Percentiles rank a stretch among this genome's conserved stretches.
phyloP scores from a whole-genome alignment of 1,284 basidiomycete genomes.

The Exobasidium rhododendri region DNA sequence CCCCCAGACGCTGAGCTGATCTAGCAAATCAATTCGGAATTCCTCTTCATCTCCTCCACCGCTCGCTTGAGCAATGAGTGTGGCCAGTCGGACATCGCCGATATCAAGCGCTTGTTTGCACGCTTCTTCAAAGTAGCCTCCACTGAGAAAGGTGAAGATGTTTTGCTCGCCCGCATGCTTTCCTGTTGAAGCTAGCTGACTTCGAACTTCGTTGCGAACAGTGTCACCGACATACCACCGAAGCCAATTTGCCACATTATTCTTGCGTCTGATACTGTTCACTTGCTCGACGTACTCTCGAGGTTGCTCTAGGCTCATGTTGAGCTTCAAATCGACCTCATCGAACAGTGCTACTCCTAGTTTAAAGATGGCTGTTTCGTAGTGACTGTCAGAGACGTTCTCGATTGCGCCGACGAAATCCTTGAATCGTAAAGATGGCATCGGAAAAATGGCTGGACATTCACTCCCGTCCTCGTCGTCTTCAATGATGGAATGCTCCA shows the following conservation, averaged over 20 bases:
- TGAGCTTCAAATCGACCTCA: constrained; percentile 63
- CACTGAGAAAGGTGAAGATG: constrained; percentile 76
- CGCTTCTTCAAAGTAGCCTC: constrained; percentile 81
- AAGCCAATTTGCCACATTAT: constrained; percentile 81
- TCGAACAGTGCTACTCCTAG: constrained; percentile 91
- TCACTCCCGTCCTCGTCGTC: constrained; percentile 16
- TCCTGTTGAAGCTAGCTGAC: constrained; percentile 45
- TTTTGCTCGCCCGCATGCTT: constrained; percentile 23
- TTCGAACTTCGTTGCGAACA: constrained; percentile 63
- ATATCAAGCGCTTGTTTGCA: constrained; percentile 72
- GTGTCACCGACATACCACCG: constrained; percentile 69
- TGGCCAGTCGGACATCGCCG: constrained; percentile 80
- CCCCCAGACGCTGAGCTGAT: constrained; percentile 81
- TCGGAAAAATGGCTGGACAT: constrained; percentile 60
- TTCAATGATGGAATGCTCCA: constrained; percentile 69
- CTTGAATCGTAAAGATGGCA: constrained; percentile 68
- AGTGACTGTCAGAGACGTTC: constrained; percentile 65
- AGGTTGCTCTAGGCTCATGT: constrained; percentile 58
- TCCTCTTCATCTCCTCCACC: constrained; percentile 64
- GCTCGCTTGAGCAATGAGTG: constrained; percentile 83
- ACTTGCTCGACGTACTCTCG: constrained; percentile 45
- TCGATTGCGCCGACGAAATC: constrained; percentile 75
- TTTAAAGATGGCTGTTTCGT: constrained; percentile 64
- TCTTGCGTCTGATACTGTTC: constrained; percentile 67
- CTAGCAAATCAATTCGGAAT: constrained; percentile 70